A percentile compares a stretch with the other conserved stretches of the same genome.
phyloP scores from a whole-genome alignment of 305 asterid genomes.

The Ilex paraguariensis region DNA sequence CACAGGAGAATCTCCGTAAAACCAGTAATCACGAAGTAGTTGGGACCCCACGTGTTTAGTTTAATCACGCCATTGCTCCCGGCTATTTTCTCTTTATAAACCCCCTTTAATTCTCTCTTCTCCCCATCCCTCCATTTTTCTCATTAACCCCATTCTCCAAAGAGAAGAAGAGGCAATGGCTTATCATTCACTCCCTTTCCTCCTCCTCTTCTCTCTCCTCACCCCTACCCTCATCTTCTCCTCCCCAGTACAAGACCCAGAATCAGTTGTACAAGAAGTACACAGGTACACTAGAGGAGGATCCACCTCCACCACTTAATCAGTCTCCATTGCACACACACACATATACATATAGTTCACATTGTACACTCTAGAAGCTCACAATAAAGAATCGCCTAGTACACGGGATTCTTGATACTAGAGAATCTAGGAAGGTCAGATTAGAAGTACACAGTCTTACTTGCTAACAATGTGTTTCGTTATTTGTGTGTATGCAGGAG shows the following conservation, averaged over 20 bases:
- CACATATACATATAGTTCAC: too few relatives aligned
- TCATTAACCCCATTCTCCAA: not conserved
- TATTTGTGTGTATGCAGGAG: conserved; percentile 31
- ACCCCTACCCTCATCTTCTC: conserved; percentile 41
- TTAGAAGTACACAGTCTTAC: too few relatives aligned
- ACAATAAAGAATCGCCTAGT: too few relatives aligned
- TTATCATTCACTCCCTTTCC: conserved; percentile 18
- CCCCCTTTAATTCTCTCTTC: conserved; percentile 19
- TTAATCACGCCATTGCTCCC: conserved; percentile 25
- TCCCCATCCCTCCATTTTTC: not conserved
- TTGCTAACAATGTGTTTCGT: not conserved
- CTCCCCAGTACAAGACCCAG: conserved; percentile 43
- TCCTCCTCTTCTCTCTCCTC: conserved; percentile 10
- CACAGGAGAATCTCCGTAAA: conserved; percentile 29
- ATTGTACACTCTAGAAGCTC: too few relatives aligned
- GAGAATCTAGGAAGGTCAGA: too few relatives aligned
- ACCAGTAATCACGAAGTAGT: conserved; percentile 19
- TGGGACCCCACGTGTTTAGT: conserved; percentile 30
- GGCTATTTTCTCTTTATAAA: conserved; percentile 38
- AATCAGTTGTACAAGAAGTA: conserved; percentile 49
- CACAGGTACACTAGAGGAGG: conserved; percentile 36
- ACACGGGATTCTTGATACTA: too few relatives aligned
- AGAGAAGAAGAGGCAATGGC: conserved; percentile 16
- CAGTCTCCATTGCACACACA: too few relatives aligned
- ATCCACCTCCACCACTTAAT: too few relatives aligned